phyloP scores from a whole-genome alignment of 257 asterid species.

The Nicotiana tabacum region DNA sequence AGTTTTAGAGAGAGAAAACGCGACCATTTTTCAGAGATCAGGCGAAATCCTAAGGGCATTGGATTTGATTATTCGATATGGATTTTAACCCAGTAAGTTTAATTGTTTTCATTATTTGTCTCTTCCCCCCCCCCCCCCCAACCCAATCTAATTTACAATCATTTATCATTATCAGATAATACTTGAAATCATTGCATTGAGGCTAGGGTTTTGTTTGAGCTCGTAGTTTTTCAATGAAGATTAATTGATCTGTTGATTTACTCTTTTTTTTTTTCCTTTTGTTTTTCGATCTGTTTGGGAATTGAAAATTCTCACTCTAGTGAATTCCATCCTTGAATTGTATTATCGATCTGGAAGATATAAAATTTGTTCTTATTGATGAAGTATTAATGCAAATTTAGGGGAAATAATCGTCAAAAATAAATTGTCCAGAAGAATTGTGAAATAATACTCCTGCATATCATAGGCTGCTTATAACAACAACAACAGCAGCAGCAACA shows the following conservation, averaged over 20 bases:
- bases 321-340: not conserved
- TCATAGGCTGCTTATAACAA: not conserved
- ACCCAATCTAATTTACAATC: not conserved
- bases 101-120: not conserved
- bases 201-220: not conserved
- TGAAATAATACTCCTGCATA: not conserved
- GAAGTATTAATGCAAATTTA: not conserved
- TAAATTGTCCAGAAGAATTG: not conserved
- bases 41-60: not conserved
- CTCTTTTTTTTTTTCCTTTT: not conserved
- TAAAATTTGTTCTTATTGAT: not conserved
- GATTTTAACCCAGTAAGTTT: slow-evolving; percentile 24
- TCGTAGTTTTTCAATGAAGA: not conserved
- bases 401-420: not conserved
- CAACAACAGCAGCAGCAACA: too few relatives aligned
- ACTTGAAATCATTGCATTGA: not conserved
- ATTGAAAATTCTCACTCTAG: not conserved
- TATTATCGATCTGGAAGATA: not conserved
- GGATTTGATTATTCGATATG: not conserved
- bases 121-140: not conserved
- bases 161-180: not conserved
- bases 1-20: not conserved
- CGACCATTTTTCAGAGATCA: not conserved
- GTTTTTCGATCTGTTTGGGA: not conserved
- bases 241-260: not conserved